Evolutionary conservation across 2,329 filamentous ascomycete genomes (phyloP), one percentile per base, ranked within the genome.

Genomic region (Malbranchea cinnamomea): DNA sequence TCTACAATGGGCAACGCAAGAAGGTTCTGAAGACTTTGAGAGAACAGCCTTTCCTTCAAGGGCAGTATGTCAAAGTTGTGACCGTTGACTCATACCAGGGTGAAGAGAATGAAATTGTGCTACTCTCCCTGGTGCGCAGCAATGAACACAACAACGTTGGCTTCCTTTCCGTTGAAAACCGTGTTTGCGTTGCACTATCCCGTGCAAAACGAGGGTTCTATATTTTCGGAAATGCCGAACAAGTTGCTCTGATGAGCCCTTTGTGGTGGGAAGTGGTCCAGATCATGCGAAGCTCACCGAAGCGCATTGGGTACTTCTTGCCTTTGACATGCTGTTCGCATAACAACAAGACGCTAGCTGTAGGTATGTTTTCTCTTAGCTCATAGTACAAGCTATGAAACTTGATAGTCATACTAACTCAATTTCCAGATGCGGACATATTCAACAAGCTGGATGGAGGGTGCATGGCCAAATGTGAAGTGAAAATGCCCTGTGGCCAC

Each of bases 51-150:
- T 58, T 62, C 29, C 55, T 73, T 25, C 53, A 59, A 32, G 41
- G 49, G n/a, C 37, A 44, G 3, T 50, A 53, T 34, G 45, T 67
- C 41, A 76, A 76, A 2, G 75, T 92, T 1, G 69, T 71, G 19
- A 93, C 84, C 0, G 80, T 94, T 0, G 85, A 93, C 45, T 81
- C 78, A 0, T 93, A 87, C 45, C 84, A 93, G 49, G 84, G 84
- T 8, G 83, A 93, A 43, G 83, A 93, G 48, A 93, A 92, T 37
- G 78, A 85, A 14, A 62, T 93, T 6, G 64, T 94, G 6, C 49
- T 93, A 2, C 58, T 93, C 0, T 92, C 84, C 0, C 59, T 92
- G 0, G 83, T 89, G 3, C 69, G 85, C 24, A 84, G 76, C 39
- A 78, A 76, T 20, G 39, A 47, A 1, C 43, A 56, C 2, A 46